Conservation (phyloP, 176 grass and related monocot genomes). For the bread wheat (Triticum aestivum) region IWGSC_CS_RefSeq_v2.1 NC_057809.1:510561529-510562028, state of each 20-base stretch:
- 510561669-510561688: not conserved
- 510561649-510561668: not conserved
- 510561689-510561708: slow-evolving; percentile 6
- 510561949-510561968: not conserved
- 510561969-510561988: not conserved
- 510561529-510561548: slow-evolving; percentile 27
- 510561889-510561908: too few relatives aligned
- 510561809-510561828: not conserved
- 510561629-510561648: not conserved
- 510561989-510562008: not conserved
- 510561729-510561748: not conserved
- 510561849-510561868: not conserved
- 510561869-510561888: not conserved
- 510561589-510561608: not conserved
- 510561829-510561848: not conserved
- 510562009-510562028: too few relatives aligned
- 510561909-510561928: not conserved
- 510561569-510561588: slow-evolving; percentile 21
- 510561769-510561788: not conserved
- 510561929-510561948: not conserved
- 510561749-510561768: not conserved
- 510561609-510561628: not conserved
- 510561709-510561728: slow-evolving; percentile 17
- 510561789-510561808: not conserved
- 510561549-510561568: not conserved